Conservation (phyloP, 2,329 filamentous ascomycete species). For the Capronia americana region DNA sequence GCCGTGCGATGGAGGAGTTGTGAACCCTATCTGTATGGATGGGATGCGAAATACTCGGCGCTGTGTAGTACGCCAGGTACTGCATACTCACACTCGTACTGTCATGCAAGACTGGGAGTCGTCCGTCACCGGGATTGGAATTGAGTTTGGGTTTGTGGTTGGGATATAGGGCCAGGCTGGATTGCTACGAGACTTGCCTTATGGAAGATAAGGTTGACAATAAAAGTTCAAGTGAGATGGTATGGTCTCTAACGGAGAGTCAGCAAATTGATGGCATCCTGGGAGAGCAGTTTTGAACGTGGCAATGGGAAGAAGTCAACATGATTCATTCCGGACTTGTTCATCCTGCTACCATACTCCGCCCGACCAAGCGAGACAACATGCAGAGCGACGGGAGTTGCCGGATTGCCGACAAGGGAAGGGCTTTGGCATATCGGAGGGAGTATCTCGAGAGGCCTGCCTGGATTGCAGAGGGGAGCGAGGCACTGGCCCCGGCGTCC, state of each 20-base stretch:
- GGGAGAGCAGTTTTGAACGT: background rate
- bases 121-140: no score
- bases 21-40: background rate
- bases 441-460: background rate
- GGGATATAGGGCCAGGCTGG: background rate
- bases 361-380: background rate
- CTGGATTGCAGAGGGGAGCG: background rate
- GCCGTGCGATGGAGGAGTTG: slow-evolving; percentile 18
- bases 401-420: background rate
- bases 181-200: background rate
- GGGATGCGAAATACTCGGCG: no score
- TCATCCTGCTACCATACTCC: background rate
- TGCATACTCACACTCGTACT: no score
- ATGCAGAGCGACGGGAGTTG: background rate
- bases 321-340: background rate
- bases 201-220: background rate
- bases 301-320: background rate
- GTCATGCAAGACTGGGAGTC: no score
- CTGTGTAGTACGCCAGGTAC: no score
- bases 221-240: background rate
- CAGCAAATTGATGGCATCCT: background rate
- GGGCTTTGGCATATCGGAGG: background rate
- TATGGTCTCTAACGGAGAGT: no score
- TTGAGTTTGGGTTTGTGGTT: no score
- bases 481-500: no score